These are phyloP conservation scores for Penicillium sp. DNA, from an alignment of 2,329 filamentous ascomycete genomes.

Conservation along the genomic window DNA sequence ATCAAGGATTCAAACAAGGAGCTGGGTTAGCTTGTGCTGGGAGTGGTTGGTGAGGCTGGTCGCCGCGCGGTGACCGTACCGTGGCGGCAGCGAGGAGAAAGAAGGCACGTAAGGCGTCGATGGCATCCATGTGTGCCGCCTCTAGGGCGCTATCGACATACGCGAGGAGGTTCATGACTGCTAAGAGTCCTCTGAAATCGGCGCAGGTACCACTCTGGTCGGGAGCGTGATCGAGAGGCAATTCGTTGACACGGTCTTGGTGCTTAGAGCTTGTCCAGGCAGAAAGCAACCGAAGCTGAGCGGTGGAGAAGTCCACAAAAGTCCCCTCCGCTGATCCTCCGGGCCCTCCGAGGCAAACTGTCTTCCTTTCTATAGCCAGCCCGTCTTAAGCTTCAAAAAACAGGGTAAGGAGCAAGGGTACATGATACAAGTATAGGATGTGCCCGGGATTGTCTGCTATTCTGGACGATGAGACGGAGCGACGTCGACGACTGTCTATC, in stretches of 20 bases:
- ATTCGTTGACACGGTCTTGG: not conserved
- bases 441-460: not conserved
- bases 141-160: constrained; percentile 20
- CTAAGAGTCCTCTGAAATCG: not conserved
- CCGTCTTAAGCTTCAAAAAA: not conserved
- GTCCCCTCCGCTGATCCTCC: not conserved
- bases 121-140: constrained; percentile 31
- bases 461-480: not conserved
- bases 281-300: not conserved
- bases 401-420: not conserved
- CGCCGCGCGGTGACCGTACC: constrained; percentile 28
- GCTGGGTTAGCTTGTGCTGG: constrained; percentile 2
- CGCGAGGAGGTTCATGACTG: constrained; percentile 11
- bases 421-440: not conserved
- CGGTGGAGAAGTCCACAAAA: not conserved
- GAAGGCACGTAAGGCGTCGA: constrained; percentile 40
- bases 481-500: not conserved
- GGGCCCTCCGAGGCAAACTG: not conserved
- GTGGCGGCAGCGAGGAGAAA: constrained; percentile 42
- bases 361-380: not conserved
- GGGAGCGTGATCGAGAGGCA: not conserved
- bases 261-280: not conserved
- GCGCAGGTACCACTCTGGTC: not conserved
- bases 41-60: not conserved
- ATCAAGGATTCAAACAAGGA: constrained; percentile 10